Evolutionary conservation across 2,329 filamentous ascomycete genomes (phyloP), one percentile per base, ranked within the genome.

Genomic region (Aureobasidium subglaciale): DNA sequence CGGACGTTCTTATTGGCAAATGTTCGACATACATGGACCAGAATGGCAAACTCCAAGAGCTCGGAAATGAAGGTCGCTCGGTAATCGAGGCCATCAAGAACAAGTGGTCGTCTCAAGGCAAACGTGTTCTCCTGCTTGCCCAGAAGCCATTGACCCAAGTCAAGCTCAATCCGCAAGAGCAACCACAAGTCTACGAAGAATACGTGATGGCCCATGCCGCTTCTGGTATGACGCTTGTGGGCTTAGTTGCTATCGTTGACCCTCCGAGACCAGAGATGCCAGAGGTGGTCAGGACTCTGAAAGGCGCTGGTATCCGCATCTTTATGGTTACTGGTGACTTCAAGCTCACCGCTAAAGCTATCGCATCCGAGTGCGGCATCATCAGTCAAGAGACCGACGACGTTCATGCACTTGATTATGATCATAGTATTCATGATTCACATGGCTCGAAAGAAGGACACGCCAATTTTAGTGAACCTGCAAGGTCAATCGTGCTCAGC

Each of bases 311-410:
- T 1, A 86, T 91, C 54, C 76, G 84, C n/a, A 83, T 90, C 27
- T 85, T 87, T 68, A 91, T 91, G 87, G 87, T 90, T 0, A 91
- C 87, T 1, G 86, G 87, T 9, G 87, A 91, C 64, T 90, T 87
- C 65, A 84, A 84, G 24, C 76, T 90, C 15, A 91, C 87, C 0
- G 87, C 87, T 0, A 77, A 83, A 59, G 84, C 86, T 1, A 90
- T 91, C 59, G 86, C 87, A 0, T 75, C 79, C 3, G 81, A 89
- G 55, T 88, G 85, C 58, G 84, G 86, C 8, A 89, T 90, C 64
- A 77, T 90, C 52, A 85, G 77, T 1, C 76, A 75, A 38, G 62
- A 71, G 2, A 74, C 86, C 3, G 78, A 87, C 59, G 72, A 78
- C 35, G 70, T 81, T 7, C 73, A 74, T 0, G 76, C 79, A 1